Evolutionary conservation across 78 protist genomes (phyloP).

Genomic region (Dictyostelium citrinum): DNA sequence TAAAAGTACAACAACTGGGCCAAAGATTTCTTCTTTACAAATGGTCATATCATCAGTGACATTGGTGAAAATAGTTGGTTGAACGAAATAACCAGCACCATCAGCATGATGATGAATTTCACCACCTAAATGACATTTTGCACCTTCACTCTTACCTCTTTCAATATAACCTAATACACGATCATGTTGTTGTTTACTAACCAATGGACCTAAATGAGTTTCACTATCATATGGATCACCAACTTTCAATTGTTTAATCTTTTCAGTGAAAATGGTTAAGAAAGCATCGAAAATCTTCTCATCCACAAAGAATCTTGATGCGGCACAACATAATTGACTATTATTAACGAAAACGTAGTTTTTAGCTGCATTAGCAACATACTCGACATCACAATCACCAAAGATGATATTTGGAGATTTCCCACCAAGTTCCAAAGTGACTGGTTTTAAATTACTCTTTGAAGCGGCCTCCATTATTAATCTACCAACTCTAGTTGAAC

Average conservation of each 20-base stretch:
- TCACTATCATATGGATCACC: constrained; percentile 77
- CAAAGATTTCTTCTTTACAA: constrained; percentile 89
- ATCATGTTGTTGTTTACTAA: constrained; percentile 76
- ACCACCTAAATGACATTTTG: constrained; percentile 31
- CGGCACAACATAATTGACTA: constrained; percentile 86
- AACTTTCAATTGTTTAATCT: not conserved
- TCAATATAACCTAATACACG: constrained; percentile 24
- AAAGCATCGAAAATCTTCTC: constrained; percentile 81
- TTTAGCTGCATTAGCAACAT: not conserved
- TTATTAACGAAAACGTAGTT: not conserved
- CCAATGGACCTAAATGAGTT: constrained; percentile 63
- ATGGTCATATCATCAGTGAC: constrained; percentile 77
- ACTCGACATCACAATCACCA: constrained; percentile 87
- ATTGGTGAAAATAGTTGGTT: constrained; percentile 85
- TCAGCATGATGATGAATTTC: not conserved
- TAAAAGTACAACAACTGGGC: constrained; percentile 82
- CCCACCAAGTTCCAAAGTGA: constrained; percentile 93
- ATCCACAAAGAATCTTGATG: constrained; percentile 84
- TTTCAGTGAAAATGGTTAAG: constrained; percentile 5
- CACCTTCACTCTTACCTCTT: constrained; percentile 74
- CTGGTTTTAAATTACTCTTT: constrained; percentile 38
- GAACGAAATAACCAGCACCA: constrained; percentile 78
- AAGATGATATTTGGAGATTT: constrained; percentile 92
- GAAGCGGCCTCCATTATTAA: constrained; percentile 63
- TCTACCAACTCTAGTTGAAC: constrained; percentile 83